Evolutionary conservation across 306 rosid species (phyloP).

Genomic region (Mucuna pruriens): DNA sequence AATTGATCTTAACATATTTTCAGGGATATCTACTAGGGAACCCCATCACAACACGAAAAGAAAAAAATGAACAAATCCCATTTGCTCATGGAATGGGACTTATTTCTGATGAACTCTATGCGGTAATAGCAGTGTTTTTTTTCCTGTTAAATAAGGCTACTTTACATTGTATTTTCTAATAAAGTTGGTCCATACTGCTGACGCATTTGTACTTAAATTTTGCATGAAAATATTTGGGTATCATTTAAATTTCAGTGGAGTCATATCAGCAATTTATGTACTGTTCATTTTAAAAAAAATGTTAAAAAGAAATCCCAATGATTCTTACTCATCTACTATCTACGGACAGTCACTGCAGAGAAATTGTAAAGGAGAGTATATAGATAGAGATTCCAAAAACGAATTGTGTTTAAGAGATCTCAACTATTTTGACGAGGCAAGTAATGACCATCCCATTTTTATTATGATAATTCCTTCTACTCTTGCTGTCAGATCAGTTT

Average conservation of each 20-base stretch:
- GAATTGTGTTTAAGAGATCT: slow-evolving; percentile 43
- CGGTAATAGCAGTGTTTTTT: slow-evolving; percentile 37
- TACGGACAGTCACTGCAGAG: slow-evolving; percentile 51
- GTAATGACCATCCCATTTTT: neutral
- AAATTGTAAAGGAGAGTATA: slow-evolving; percentile 55
- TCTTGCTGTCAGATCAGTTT: neutral
- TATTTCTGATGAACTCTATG: slow-evolving; percentile 66
- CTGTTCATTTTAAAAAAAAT: neutral
- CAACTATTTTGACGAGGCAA: slow-evolving; percentile 31
- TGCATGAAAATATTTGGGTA: neutral
- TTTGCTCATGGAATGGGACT: slow-evolving; percentile 69
- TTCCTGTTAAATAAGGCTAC: neutral
- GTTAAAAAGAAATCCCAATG: neutral
- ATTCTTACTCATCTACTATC: neutral
- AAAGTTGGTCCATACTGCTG: neutral
- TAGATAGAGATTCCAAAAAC: slow-evolving; percentile 38
- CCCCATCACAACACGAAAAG: neutral
- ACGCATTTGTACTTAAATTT: too few relatives aligned
- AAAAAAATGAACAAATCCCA: slow-evolving; percentile 26
- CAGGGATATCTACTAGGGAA: slow-evolving; percentile 79
- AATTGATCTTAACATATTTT: neutral
- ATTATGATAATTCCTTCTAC: neutral
- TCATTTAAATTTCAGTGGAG: neutral
- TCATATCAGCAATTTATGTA: neutral
- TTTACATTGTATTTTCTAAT: neutral